A percentile compares a stretch with the other conserved stretches of the same genome.
Evolutionary conservation across 2,329 filamentous ascomycete genomes (phyloP).

Genomic region (Cercospora beticola): DNA sequence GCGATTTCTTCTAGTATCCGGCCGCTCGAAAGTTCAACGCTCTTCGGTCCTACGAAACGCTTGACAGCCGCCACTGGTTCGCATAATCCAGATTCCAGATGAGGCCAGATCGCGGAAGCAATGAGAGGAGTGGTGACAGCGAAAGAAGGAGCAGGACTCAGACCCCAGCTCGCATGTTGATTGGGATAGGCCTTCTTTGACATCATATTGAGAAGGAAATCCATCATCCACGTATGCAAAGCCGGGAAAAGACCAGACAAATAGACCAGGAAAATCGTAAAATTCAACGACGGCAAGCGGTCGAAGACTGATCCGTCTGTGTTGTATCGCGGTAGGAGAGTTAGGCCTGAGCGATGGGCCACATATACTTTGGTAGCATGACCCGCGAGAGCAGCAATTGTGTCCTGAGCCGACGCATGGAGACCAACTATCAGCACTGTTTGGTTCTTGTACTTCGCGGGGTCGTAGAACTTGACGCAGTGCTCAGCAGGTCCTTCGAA

Average conservation of each 20-base stretch:
- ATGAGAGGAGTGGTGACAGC: conserved; percentile 35
- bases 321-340: conserved; percentile 8
- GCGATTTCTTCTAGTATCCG: conserved; percentile 37
- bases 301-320: conserved; percentile 14
- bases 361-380: conserved; percentile 12
- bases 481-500: conserved; percentile 46
- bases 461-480: conserved; percentile 26
- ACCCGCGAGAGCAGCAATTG: conserved; percentile 21
- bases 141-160: conserved; percentile 33
- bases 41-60: conserved; percentile 29
- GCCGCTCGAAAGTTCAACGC: conserved; percentile 36
- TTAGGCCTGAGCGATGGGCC: conserved; percentile 13
- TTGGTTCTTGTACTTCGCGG: conserved; percentile 39
- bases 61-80: conserved; percentile 32
- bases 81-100: conserved; percentile 33
- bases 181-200: conserved; percentile 16
- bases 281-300: conserved; percentile 26
- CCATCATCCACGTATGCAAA: conserved; percentile 9
- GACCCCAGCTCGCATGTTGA: conserved; percentile 29
- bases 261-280: conserved; percentile 14
- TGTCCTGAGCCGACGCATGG: conserved; percentile 43
- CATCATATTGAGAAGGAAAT: conserved; percentile 5
- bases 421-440: conserved; percentile 49
- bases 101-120: conserved; percentile 34
- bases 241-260: conserved; percentile 7